These are phyloP conservation scores for Phytopythium montanum DNA, from an alignment of 352 stramenopile genomes.

Conservation along the genomic window DNA sequence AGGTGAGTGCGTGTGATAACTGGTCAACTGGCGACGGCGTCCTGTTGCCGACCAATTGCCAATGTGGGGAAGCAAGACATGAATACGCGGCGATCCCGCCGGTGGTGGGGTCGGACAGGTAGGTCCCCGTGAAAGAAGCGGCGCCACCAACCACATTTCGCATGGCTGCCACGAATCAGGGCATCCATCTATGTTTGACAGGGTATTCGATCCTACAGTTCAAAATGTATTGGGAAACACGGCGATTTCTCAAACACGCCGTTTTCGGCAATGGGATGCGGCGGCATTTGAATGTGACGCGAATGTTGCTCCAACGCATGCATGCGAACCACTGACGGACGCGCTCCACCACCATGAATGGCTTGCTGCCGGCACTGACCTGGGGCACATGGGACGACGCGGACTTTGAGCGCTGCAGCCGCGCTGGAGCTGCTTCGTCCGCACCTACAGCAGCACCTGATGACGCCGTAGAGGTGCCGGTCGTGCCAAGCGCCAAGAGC, in stretches of 20 bases:
- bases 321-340: too few relatives aligned
- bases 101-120: neutral
- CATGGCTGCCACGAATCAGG: neutral
- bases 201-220: neutral
- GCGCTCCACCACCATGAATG: slow-evolving; percentile 45
- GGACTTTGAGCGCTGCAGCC: slow-evolving; percentile 13
- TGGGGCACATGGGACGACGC: slow-evolving; percentile 74
- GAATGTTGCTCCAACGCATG: too few relatives aligned
- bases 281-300: too few relatives aligned
- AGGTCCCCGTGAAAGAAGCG: neutral
- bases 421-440: neutral
- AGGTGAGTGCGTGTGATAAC: neutral
- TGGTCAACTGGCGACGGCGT: neutral
- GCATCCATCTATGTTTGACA: slow-evolving; percentile 1
- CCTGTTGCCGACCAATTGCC: neutral
- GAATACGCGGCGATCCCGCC: neutral
- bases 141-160: neutral
- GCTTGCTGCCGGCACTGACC: slow-evolving; percentile 56
- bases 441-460: neutral
- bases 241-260: slow-evolving; percentile 3
- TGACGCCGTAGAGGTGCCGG: neutral
- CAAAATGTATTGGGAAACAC: slow-evolving; percentile 1
- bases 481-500: slow-evolving; percentile 25
- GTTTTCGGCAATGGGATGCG: neutral
- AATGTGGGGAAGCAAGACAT: neutral